A percentile compares a stretch with the other conserved stretches of the same genome.
Conservation (phyloP, 1,139 yeast genomes). For the Hansenula anomala region DNA sequence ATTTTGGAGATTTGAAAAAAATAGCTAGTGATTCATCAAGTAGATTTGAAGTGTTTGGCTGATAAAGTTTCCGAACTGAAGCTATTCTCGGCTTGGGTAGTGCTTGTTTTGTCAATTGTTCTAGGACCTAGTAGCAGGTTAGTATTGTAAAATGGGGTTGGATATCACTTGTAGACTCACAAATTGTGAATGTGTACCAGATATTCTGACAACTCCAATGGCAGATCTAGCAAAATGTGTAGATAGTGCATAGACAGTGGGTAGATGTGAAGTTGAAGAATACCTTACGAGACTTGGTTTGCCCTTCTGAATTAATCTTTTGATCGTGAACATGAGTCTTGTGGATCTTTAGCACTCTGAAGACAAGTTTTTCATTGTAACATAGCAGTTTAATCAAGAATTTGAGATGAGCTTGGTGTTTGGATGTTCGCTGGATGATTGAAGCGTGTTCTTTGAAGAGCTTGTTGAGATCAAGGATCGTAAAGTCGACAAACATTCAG, state of each 20-base stretch:
- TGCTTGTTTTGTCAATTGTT: slow-evolving; percentile 38
- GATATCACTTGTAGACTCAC: slow-evolving; percentile 17
- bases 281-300: neutral
- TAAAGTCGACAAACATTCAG: too few species aligned
- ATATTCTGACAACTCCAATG: slow-evolving; percentile 76
- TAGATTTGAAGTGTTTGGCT: slow-evolving; percentile 34
- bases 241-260: slow-evolving; percentile 88
- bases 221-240: slow-evolving; percentile 83
- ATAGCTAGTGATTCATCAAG: slow-evolving; percentile 76
- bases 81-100: slow-evolving; percentile 51
- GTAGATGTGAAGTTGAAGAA: slow-evolving; percentile 21
- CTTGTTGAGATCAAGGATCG: too few species aligned
- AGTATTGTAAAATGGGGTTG: slow-evolving; percentile 1
- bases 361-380: too few species aligned
- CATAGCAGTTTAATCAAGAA: too few species aligned
- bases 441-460: too few species aligned
- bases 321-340: too few species aligned
- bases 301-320: neutral
- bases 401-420: neutral
- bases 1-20: slow-evolving; percentile 67
- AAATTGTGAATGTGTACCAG: slow-evolving; percentile 60
- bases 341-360: too few species aligned
- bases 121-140: slow-evolving; percentile 26
- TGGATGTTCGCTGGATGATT: too few species aligned
- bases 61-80: slow-evolving; percentile 47